Conservation (phyloP, 2,329 filamentous ascomycete genomes). For the Xylaria sp. region DNA sequence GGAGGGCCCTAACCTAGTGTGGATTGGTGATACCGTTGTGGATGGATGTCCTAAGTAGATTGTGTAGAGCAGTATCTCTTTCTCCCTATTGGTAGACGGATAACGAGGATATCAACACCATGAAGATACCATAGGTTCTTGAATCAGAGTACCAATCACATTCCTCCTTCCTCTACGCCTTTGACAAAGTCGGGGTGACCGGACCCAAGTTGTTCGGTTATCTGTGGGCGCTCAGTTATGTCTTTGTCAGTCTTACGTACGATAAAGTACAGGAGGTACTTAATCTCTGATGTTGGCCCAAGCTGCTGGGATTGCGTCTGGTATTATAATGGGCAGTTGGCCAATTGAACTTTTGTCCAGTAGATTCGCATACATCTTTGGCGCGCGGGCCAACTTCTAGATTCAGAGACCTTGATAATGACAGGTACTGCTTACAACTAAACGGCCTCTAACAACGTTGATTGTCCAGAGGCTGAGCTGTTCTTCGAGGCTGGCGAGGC, state of each 20-base stretch:
- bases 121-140: neutral
- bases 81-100: neutral
- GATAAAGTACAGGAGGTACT: too few relatives aligned
- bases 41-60: neutral
- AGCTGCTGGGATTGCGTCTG: too few relatives aligned
- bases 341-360: too few relatives aligned
- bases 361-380: too few relatives aligned
- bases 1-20: conserved; percentile 1
- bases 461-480: neutral
- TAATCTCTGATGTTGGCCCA: neutral
- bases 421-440: too few relatives aligned
- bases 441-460: neutral
- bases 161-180: neutral
- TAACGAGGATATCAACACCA: neutral
- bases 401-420: too few relatives aligned
- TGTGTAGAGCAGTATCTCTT: too few relatives aligned
- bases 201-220: too few relatives aligned
- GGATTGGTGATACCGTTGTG: neutral
- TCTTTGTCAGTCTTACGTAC: neutral
- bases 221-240: too few relatives aligned
- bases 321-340: too few relatives aligned
- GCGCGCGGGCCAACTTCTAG: too few relatives aligned
- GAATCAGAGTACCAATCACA: neutral
- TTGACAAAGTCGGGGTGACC: neutral
- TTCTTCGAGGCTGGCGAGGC: conserved; percentile 8